Evolutionary conservation across 1,284 basidiomycete species (phyloP).

Genomic region (Tilletia walkeri): DNA sequence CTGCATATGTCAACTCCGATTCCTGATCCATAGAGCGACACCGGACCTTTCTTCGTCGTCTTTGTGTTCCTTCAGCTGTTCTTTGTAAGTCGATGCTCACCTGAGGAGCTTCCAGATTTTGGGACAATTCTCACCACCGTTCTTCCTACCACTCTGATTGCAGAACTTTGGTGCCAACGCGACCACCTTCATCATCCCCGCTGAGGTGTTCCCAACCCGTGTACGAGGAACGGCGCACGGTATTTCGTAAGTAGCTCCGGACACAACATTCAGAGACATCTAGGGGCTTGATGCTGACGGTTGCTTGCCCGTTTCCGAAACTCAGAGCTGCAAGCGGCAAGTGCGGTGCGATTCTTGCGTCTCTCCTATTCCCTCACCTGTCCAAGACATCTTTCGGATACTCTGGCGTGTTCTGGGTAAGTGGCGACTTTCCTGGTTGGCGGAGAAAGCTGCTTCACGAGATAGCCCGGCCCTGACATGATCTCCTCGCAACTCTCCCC

Average conservation of each 20-base stretch:
- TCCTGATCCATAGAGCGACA: slow-evolving; percentile 42
- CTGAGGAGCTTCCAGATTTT: neutral
- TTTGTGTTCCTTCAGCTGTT: slow-evolving; percentile 67
- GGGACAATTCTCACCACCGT: neutral
- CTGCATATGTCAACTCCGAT: no score
- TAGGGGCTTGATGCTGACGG: no score
- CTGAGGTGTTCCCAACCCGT: slow-evolving; percentile 76
- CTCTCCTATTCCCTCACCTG: slow-evolving; percentile 41
- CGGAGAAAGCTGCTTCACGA: no score
- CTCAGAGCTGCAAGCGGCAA: slow-evolving; percentile 58
- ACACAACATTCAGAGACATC: no score
- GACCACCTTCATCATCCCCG: slow-evolving; percentile 75
- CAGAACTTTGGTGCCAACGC: slow-evolving; percentile 68
- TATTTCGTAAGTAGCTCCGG: slow-evolving; percentile 38
- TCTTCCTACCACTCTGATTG: neutral
- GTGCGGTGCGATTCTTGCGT: slow-evolving; percentile 59
- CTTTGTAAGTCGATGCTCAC: slow-evolving; percentile 29
- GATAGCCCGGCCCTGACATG: slow-evolving; percentile 26
- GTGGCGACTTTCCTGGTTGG: slow-evolving; percentile 30
- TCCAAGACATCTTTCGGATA: slow-evolving; percentile 25
- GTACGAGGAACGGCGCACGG: slow-evolving; percentile 60
- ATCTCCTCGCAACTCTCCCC: slow-evolving; percentile 32
- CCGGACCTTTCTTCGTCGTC: slow-evolving; percentile 70
- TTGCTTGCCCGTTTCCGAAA: no score
- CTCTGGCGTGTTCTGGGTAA: slow-evolving; percentile 48